Percentiles rank a stretch among this genome's conserved stretches.
Evolutionary conservation across 805 yeast genomes (phyloP).

Genomic region (Ogataea saltuana): DNA sequence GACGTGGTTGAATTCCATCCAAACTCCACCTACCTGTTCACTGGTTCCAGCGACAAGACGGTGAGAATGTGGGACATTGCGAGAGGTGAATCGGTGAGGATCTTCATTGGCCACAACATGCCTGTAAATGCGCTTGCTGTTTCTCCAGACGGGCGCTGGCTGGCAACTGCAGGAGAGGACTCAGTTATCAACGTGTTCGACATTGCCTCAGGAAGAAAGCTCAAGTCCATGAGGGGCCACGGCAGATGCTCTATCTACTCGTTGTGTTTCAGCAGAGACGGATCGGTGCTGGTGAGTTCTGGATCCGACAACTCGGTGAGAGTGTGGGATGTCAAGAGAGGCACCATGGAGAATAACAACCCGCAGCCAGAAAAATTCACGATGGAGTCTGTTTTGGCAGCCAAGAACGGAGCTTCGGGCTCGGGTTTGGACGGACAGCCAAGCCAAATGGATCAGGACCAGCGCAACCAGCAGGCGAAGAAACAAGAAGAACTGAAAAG

Average conservation of each 20-base stretch:
- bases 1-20: constrained; percentile 96
- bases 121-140: constrained; percentile 83
- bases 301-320: constrained; percentile 92
- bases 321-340: constrained; percentile 92
- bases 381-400: constrained; percentile 33
- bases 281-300: constrained; percentile 84
- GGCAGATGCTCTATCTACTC: constrained; percentile 86
- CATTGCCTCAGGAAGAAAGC: constrained; percentile 82
- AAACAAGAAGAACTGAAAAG: constrained; percentile 49
- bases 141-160: constrained; percentile 96
- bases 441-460: constrained; percentile 15
- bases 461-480: constrained; percentile 15
- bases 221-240: constrained; percentile 94
- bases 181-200: constrained; percentile 90
- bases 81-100: constrained; percentile 84
- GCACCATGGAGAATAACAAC: constrained; percentile 75
- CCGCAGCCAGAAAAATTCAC: constrained; percentile 64
- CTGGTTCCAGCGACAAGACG: constrained; percentile 95
- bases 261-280: constrained; percentile 80
- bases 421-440: constrained; percentile 28
- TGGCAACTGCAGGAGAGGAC: constrained; percentile 95
- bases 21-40: constrained; percentile 88
- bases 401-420: constrained; percentile 31
- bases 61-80: constrained; percentile 98
- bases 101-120: constrained; percentile 91